phyloP scores from a whole-genome alignment of 805 yeast genomes.

The Candida berthetii region DNA sequence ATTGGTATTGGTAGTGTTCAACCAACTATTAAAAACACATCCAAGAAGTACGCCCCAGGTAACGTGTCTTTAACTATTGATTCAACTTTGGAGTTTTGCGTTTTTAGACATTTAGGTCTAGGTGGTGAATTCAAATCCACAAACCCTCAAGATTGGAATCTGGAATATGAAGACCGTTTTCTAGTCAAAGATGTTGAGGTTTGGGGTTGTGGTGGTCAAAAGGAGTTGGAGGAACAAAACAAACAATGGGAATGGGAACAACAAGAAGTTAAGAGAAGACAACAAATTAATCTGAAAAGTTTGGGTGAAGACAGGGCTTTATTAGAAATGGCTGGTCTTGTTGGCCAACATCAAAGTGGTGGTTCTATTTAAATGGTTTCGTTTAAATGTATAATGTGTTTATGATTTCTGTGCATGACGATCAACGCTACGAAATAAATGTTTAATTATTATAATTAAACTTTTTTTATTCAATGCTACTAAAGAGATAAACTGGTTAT shows the following conservation, averaged over 20 bases:
- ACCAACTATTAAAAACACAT: conserved; percentile 44
- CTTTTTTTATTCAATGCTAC: background rate
- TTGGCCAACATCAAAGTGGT: conserved; percentile 44
- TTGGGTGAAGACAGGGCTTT: conserved; percentile 81
- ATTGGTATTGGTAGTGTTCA: conserved; percentile 76
- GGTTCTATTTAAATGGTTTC: conserved; percentile 37
- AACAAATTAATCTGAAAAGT: conserved; percentile 56
- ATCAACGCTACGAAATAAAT: no score
- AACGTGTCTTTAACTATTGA: conserved; percentile 78
- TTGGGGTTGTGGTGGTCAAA: conserved; percentile 84
- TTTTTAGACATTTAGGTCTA: conserved; percentile 61
- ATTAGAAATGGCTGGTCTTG: conserved; percentile 73
- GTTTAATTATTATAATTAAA: background rate
- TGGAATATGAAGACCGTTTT: conserved; percentile 63
- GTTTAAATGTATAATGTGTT: background rate
- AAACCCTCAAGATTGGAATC: conserved; percentile 9
- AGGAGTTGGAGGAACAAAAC: conserved; percentile 71
- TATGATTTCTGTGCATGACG: background rate
- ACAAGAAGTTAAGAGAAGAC: conserved; percentile 74
- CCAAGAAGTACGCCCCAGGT: conserved; percentile 54
- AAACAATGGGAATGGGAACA: conserved; percentile 90
- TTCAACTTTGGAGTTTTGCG: conserved; percentile 71
- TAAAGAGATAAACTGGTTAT: background rate
- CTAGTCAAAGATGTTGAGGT: conserved; percentile 75
- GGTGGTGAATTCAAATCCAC: conserved; percentile 45